These are phyloP conservation scores for Schoenoplectus tabernaemontani DNA, from an alignment of 202 grass and related monocot species.

Conservation along the genomic window DNA sequence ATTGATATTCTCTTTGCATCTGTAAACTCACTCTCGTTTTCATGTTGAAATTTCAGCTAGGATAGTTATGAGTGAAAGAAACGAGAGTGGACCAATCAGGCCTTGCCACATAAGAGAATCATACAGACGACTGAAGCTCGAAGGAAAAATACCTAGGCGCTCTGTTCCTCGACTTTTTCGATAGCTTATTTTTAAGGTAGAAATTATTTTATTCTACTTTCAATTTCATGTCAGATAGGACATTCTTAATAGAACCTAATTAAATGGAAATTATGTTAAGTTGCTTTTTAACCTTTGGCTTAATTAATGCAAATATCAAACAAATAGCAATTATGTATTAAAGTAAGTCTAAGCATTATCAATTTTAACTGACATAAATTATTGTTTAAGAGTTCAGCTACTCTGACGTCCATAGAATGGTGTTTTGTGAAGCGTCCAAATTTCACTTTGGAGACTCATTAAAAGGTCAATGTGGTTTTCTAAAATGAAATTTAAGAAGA, in stretches of 20 bases:
- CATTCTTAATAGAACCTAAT: not conserved
- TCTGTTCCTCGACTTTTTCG: slow-evolving; percentile 84
- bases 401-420: not conserved
- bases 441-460: not conserved
- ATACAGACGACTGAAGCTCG: slow-evolving; percentile 82
- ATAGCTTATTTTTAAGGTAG: slow-evolving; percentile 29
- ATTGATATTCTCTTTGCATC: not conserved
- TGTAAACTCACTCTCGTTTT: not conserved
- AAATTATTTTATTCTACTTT: not conserved
- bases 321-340: not conserved
- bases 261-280: not conserved
- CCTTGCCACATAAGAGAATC: slow-evolving; percentile 95
- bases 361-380: not conserved
- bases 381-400: not conserved
- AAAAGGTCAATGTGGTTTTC: not conserved
- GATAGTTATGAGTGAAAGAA: slow-evolving; percentile 78
- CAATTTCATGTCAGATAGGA: not conserved
- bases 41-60: slow-evolving; percentile 46
- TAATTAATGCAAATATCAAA: not conserved
- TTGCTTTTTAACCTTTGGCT: not conserved
- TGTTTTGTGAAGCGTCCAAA: not conserved
- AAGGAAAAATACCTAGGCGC: slow-evolving; percentile 74
- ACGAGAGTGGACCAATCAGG: slow-evolving; percentile 85
- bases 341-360: not conserved
- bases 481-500: not conserved